phyloP scores from a whole-genome alignment of 1,139 yeast genomes.

The Suhomyces guaymorum region DNA sequence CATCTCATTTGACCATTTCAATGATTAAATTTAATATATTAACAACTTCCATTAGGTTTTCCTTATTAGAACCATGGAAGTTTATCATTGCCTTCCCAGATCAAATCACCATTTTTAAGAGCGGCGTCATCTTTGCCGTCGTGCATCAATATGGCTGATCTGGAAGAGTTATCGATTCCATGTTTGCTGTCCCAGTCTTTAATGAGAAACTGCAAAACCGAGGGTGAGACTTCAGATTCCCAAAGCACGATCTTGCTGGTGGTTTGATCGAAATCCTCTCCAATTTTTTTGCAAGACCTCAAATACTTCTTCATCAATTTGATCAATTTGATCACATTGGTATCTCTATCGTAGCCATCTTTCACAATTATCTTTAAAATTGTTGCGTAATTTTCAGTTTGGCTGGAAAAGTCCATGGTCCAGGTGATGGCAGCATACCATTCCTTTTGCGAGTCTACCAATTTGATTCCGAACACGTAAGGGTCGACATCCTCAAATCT shows the following conservation, averaged over 20 bases:
- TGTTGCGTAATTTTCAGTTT: slow-evolving; percentile 27
- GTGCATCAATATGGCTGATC: slow-evolving; percentile 38
- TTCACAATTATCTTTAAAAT: slow-evolving; percentile 32
- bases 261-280: slow-evolving; percentile 8
- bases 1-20: too few relatives aligned
- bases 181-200: slow-evolving; percentile 17
- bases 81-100: slow-evolving; percentile 50
- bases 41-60: too few relatives aligned
- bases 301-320: slow-evolving; percentile 25
- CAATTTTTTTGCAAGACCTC: slow-evolving; percentile 6
- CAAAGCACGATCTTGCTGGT: slow-evolving; percentile 33
- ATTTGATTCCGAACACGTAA: slow-evolving; percentile 33
- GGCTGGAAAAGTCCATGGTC: slow-evolving; percentile 40
- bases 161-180: slow-evolving; percentile 36
- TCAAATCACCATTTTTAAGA: slow-evolving; percentile 26
- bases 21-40: too few relatives aligned
- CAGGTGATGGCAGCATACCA: slow-evolving; percentile 37
- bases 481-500: slow-evolving; percentile 29
- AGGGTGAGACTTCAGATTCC: slow-evolving; percentile 34
- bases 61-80: slow-evolving; percentile 47
- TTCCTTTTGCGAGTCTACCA: slow-evolving; percentile 19
- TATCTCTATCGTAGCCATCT: slow-evolving; percentile 20
- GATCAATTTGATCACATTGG: slow-evolving; percentile 25
- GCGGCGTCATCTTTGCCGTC: slow-evolving; percentile 25
- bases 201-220: slow-evolving; percentile 19